Evolutionary conservation across 129 eudicot species (phyloP).

Genomic region (Escallonia herrerae): DNA sequence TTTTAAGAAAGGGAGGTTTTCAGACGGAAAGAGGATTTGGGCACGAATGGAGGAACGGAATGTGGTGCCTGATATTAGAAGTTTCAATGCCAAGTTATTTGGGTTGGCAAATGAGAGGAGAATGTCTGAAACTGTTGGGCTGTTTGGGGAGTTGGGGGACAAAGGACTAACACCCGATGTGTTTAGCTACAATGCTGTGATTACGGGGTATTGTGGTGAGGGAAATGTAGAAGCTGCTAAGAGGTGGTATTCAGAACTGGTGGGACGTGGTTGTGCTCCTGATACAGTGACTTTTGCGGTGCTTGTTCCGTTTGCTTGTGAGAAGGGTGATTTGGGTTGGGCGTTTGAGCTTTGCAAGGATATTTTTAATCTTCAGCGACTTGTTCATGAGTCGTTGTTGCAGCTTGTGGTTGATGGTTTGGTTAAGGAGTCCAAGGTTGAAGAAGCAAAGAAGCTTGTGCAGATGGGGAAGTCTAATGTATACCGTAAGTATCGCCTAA

Average conservation of each 20-base stretch:
- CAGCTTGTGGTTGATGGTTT: slow-evolving; percentile 45
- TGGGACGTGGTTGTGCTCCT: slow-evolving; percentile 11
- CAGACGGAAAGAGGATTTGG: slow-evolving; percentile 47
- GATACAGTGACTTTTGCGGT: slow-evolving; percentile 21
- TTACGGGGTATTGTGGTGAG: slow-evolving; percentile 33
- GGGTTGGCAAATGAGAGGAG: slow-evolving; percentile 28
- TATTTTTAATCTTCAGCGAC: slow-evolving; percentile 7
- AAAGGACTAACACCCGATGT: slow-evolving; percentile 36
- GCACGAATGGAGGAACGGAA: slow-evolving; percentile 32
- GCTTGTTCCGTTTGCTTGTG: slow-evolving; percentile 31
- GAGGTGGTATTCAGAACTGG: slow-evolving; percentile 33
- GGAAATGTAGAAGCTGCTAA: slow-evolving; percentile 36
- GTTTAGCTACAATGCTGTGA: slow-evolving; percentile 37
- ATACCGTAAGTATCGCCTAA: slow-evolving; percentile 17
- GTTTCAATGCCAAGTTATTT: slow-evolving; percentile 40
- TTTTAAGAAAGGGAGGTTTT: slow-evolving; percentile 16
- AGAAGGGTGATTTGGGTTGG: slow-evolving; percentile 27
- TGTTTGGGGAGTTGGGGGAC: slow-evolving; percentile 33
- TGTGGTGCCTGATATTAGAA: slow-evolving; percentile 33
- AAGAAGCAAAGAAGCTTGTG: slow-evolving; percentile 48
- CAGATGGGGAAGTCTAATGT: slow-evolving; percentile 34
- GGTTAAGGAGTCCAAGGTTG: slow-evolving; percentile 29
- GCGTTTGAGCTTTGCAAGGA: slow-evolving; percentile 41
- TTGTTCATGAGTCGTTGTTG: slow-evolving; percentile 19
- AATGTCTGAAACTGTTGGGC: slow-evolving; percentile 32